These are phyloP conservation scores for Talaromyces sp. DNA, from an alignment of 2,329 filamentous ascomycete genomes.

Conservation along the genomic window DNA sequence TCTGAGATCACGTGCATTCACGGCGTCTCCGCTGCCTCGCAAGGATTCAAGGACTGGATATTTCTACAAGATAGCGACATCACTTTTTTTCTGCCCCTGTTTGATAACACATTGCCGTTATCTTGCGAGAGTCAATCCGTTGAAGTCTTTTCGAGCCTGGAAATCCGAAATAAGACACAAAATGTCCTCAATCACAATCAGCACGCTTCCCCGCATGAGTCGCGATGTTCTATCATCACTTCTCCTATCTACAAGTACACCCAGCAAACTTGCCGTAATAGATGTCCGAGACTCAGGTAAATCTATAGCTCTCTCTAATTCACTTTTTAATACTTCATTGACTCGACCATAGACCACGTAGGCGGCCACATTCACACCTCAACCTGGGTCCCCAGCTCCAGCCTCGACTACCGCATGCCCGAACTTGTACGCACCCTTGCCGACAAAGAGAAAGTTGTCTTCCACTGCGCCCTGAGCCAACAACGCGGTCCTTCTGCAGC, in stretches of 20 bases:
- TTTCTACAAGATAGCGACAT: not conserved
- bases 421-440: constrained; percentile 75
- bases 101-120: too few species aligned
- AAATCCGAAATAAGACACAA: not conserved
- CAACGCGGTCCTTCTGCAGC: constrained; percentile 84
- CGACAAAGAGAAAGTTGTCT: constrained; percentile 79
- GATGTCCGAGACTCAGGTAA: constrained; percentile 83
- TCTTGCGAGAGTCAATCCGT: too few species aligned
- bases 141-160: too few species aligned
- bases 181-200: constrained; percentile 58
- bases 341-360: constrained; percentile 63
- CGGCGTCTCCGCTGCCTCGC: not conserved
- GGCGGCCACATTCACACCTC: constrained; percentile 83
- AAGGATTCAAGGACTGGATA: not conserved
- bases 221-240: constrained; percentile 64
- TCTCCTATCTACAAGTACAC: constrained; percentile 52
- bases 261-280: constrained; percentile 63
- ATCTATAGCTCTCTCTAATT: not conserved
- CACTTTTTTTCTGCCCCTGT: not conserved
- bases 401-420: constrained; percentile 72
- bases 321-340: not conserved
- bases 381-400: constrained; percentile 68
- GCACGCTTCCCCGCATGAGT: constrained; percentile 63
- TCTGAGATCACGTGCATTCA: constrained; percentile 24
- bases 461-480: constrained; percentile 91